phyloP scores from a whole-genome alignment of 352 stramenopile genomes.

The Achlya hypogyna region DNA sequence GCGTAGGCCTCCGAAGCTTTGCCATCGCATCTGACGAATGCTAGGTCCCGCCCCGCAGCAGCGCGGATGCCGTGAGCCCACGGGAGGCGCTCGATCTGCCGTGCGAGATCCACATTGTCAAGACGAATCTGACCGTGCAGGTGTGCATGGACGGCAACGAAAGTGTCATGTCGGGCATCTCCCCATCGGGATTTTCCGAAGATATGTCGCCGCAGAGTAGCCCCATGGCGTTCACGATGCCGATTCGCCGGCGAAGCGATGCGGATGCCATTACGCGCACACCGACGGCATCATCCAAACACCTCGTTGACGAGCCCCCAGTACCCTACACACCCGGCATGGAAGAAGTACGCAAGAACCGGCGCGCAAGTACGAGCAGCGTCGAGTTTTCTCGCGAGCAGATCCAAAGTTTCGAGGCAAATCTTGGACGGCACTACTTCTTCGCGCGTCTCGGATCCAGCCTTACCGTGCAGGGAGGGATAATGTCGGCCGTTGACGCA shows the following conservation, averaged over 20 bases:
- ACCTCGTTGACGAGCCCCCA: background rate
- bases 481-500: background rate
- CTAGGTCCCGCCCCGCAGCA: too few species aligned
- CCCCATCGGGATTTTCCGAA: slow-evolving; percentile 11
- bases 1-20: too few species aligned
- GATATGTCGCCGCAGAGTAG: slow-evolving; percentile 14
- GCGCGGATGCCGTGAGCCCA: too few species aligned
- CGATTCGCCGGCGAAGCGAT: slow-evolving; percentile 8
- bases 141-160: background rate
- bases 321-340: background rate
- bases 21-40: too few species aligned
- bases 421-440: slow-evolving; percentile 13
- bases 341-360: slow-evolving; percentile 6
- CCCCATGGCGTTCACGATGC: background rate
- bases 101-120: background rate
- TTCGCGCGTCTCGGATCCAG: slow-evolving; percentile 10
- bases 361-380: slow-evolving; percentile 15
- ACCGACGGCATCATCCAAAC: background rate
- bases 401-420: slow-evolving; percentile 17
- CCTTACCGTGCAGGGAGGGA: slow-evolving; percentile 3
- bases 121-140: background rate
- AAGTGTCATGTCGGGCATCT: background rate
- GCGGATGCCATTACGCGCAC: background rate
- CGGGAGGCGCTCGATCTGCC: background rate
- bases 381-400: slow-evolving; percentile 20